Conservation (phyloP, 352 stramenopile species). For the Phytophthora colocasiae region DNA sequence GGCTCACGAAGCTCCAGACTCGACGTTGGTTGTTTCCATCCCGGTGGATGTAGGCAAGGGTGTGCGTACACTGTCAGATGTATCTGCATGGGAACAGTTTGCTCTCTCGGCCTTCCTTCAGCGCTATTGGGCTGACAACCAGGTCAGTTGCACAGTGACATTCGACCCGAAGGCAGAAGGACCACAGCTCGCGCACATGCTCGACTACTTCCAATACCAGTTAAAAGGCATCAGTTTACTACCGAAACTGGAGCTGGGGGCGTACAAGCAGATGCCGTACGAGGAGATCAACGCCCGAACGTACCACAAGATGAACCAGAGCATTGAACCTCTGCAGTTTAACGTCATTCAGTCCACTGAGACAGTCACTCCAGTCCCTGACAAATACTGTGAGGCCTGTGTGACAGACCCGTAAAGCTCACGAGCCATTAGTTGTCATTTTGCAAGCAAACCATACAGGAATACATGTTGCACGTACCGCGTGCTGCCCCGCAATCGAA, state of each 20-base stretch:
- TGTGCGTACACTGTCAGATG: constrained; percentile 81
- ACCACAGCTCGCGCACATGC: constrained; percentile 73
- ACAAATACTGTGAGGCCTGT: constrained; percentile 70
- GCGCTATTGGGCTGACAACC: constrained; percentile 95
- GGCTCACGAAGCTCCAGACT: constrained; percentile 59
- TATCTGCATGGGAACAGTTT: constrained; percentile 95
- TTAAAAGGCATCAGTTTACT: constrained; percentile 94
- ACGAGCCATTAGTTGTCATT: neutral
- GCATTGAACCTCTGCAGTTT: constrained; percentile 55
- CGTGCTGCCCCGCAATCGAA: neutral
- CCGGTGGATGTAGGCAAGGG: constrained; percentile 89
- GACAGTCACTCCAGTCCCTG: constrained; percentile 47
- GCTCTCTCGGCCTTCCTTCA: constrained; percentile 92
- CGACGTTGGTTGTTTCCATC: constrained; percentile 92
- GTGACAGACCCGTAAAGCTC: constrained; percentile 21
- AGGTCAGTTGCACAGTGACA: constrained; percentile 94
- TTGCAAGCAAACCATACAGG: constrained; percentile 12
- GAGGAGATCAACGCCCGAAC: constrained; percentile 83
- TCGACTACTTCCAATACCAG: constrained; percentile 95
- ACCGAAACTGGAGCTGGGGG: constrained; percentile 76
- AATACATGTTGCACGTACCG: constrained; percentile 1
- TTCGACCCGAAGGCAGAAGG: constrained; percentile 92
- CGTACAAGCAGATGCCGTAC: constrained; percentile 94
- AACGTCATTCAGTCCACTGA: constrained; percentile 43
- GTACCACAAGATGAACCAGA: constrained; percentile 63